These are phyloP conservation scores for Psidium friedrichsthalianum DNA, from an alignment of 345 rosid genomes.

Conservation along the genomic window DNA sequence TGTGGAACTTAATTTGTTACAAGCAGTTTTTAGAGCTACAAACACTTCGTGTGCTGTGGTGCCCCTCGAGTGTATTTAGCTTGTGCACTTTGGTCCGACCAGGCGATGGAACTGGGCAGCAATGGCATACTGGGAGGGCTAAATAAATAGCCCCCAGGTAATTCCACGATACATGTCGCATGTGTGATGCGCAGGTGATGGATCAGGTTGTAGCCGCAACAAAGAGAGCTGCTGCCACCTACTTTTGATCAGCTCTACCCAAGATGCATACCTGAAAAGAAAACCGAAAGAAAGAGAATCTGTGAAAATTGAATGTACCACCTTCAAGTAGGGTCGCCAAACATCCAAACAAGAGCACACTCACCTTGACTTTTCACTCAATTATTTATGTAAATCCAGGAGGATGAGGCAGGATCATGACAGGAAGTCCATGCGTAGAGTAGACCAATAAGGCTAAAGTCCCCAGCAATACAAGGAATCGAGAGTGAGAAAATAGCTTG, in stretches of 20 bases:
- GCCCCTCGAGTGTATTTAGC: neutral
- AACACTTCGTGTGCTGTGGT: neutral
- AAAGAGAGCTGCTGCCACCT: neutral
- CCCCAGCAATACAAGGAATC: neutral
- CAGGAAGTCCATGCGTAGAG: neutral
- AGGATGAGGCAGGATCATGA: neutral
- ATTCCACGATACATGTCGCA: neutral
- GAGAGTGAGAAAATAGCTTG: neutral
- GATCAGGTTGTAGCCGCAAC: neutral
- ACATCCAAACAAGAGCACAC: neutral
- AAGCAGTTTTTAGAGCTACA: neutral
- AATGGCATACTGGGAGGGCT: neutral
- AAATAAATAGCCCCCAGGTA: neutral
- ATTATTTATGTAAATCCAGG: neutral
- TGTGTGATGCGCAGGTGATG: neutral
- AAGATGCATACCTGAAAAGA: neutral
- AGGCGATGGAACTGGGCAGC: neutral
- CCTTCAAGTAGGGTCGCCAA: neutral
- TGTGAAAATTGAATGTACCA: neutral
- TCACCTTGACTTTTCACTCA: neutral
- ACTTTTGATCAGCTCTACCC: neutral
- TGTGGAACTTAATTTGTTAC: neutral
- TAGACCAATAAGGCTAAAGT: neutral
- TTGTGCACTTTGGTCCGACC: neutral
- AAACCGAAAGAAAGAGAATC: neutral